Percentiles rank a stretch among this genome's conserved stretches.
Evolutionary conservation across 2,329 filamentous ascomycete species (phyloP).

Genomic region (Aspergillus sp.): DNA sequence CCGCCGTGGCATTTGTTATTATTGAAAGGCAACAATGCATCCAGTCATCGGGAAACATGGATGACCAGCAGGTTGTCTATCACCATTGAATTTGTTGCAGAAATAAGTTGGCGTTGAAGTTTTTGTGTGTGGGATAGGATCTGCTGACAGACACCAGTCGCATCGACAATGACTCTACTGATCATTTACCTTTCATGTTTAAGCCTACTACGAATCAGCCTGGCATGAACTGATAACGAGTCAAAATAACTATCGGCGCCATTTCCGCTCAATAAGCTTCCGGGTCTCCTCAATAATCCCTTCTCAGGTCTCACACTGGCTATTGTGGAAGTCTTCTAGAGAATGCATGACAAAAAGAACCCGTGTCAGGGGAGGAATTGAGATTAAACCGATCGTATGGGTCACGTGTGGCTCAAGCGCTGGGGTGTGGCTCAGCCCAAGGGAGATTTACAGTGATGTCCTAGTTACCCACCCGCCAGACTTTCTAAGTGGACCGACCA

Average conservation of each 20-base stretch:
- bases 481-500: not conserved
- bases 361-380: not conserved
- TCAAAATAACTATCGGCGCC: not conserved
- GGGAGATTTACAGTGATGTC: not conserved
- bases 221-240: too few relatives aligned
- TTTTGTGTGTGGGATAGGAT: not conserved
- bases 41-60: not conserved
- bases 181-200: too few relatives aligned
- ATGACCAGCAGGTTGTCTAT: not conserved
- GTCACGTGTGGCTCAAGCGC: slow-evolving; percentile 2
- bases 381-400: not conserved
- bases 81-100: not conserved
- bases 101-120: not conserved
- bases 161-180: not conserved
- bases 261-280: not conserved
- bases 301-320: not conserved
- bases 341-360: not conserved
- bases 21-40: not conserved
- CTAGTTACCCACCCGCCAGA: not conserved
- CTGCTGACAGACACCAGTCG: not conserved
- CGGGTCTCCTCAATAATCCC: not conserved
- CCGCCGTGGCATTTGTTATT: not conserved
- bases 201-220: not conserved
- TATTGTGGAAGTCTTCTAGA: not conserved
- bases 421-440: slow-evolving; percentile 1